A percentile compares a stretch with the other conserved stretches of the same genome.
Evolutionary conservation across 2,329 filamentous ascomycete genomes (phyloP).

Genomic region (Grosmannia clavigera): DNA sequence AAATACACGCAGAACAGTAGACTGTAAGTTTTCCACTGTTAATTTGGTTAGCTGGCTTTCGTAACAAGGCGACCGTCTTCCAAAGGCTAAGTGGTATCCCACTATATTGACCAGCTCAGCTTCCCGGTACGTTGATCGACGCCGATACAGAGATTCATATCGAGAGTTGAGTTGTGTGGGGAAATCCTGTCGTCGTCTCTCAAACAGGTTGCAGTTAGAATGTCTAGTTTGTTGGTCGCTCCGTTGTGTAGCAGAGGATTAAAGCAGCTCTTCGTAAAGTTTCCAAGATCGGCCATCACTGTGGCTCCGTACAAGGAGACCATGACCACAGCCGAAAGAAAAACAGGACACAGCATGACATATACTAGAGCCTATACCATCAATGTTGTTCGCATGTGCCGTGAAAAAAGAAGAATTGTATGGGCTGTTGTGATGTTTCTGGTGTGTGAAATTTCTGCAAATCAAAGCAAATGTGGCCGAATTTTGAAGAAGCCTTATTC

Average conservation of each 20-base stretch:
- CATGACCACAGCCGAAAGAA: not conserved
- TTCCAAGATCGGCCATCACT: not conserved
- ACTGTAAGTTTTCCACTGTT: conserved; percentile 12
- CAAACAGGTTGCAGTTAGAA: conserved; percentile 4
- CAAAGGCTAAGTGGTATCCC: not conserved
- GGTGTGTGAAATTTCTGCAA: not conserved
- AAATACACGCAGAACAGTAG: conserved; percentile 10
- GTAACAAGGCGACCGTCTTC: not conserved
- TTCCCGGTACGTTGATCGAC: conserved; percentile 6
- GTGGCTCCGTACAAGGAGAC: not conserved
- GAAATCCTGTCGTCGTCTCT: not conserved
- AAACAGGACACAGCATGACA: not conserved
- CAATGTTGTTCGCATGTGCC: not conserved
- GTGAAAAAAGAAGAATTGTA: not conserved
- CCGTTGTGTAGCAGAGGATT: not conserved
- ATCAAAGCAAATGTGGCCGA: not conserved
- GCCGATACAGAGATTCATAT: conserved; percentile 13
- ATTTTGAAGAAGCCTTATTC: too few relatives aligned
- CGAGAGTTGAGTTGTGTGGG: conserved; percentile 4
- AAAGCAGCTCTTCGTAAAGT: not conserved
- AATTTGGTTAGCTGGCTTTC: not conserved
- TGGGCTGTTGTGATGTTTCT: not conserved
- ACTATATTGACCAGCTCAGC: conserved; percentile 11
- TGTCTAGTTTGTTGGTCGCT: not conserved
- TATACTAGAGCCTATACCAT: not conserved